These are phyloP conservation scores for Suhomyces faveliae DNA, from an alignment of 805 yeast genomes.

Conservation along the genomic window DNA sequence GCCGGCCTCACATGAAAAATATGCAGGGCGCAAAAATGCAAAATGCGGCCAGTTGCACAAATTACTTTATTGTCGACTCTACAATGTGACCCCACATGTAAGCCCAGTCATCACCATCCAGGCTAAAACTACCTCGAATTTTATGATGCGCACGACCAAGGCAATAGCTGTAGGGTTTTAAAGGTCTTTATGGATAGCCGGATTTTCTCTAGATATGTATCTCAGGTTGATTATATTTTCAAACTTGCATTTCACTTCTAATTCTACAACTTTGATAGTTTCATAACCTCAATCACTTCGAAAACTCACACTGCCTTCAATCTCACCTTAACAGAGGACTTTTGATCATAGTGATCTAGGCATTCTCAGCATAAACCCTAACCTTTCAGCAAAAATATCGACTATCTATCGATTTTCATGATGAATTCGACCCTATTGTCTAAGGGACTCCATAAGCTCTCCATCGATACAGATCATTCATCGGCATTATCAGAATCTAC, in stretches of 20 bases:
- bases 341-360: background rate
- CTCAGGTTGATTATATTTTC: background rate
- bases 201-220: background rate
- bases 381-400: background rate
- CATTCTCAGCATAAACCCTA: background rate
- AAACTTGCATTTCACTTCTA: background rate
- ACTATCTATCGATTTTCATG: background rate
- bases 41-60: slow-evolving; percentile 1
- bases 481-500: background rate
- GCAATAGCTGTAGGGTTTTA: background rate
- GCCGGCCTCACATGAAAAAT: slow-evolving; percentile 1
- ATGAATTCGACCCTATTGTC: slow-evolving; percentile 9
- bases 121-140: background rate
- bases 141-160: background rate
- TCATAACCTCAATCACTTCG: background rate
- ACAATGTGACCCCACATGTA: slow-evolving; percentile 3
- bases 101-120: slow-evolving; percentile 4
- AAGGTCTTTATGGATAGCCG: background rate
- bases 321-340: background rate
- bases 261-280: background rate
- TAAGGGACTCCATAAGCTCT: slow-evolving; percentile 12
- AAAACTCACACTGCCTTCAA: background rate
- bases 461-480: background rate
- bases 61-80: background rate
- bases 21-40: background rate